These are phyloP conservation scores for Zygotorulaspora chibaensis DNA, from an alignment of 805 yeast species.

Conservation along the genomic window DNA sequence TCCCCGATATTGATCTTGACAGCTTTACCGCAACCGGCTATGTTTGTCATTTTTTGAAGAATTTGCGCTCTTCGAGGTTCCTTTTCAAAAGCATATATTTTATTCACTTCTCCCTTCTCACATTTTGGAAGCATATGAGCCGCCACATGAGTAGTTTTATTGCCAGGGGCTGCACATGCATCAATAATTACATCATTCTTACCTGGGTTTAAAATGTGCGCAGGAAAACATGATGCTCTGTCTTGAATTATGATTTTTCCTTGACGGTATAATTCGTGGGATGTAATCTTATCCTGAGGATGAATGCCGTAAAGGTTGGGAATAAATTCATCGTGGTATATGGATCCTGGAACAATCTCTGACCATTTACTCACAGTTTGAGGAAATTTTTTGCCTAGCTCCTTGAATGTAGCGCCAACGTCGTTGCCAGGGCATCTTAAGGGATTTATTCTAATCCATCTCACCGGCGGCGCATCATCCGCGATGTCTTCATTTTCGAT, in stretches of 20 bases:
- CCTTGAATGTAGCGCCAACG: constrained; percentile 20
- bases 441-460: constrained; percentile 78
- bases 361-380: constrained; percentile 43
- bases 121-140: constrained; percentile 35
- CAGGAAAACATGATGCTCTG: constrained; percentile 96
- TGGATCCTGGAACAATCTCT: constrained; percentile 48
- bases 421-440: constrained; percentile 42
- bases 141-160: constrained; percentile 91
- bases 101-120: constrained; percentile 26
- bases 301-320: constrained; percentile 78
- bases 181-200: constrained; percentile 70
- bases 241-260: constrained; percentile 92
- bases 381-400: constrained; percentile 36
- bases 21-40: constrained; percentile 58
- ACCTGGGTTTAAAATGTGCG: constrained; percentile 64
- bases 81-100: constrained; percentile 81
- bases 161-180: constrained; percentile 98
- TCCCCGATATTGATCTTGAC: constrained; percentile 50
- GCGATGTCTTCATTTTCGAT: constrained; percentile 46
- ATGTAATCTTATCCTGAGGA: constrained; percentile 66
- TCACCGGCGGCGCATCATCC: constrained; percentile 59
- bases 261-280: constrained; percentile 59
- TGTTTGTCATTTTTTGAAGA: constrained; percentile 69
- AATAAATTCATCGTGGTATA: constrained; percentile 69
- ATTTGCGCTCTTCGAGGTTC: constrained; percentile 68